Evolutionary conservation across 345 rosid species (phyloP).

Genomic region (Murraya koenigii): DNA sequence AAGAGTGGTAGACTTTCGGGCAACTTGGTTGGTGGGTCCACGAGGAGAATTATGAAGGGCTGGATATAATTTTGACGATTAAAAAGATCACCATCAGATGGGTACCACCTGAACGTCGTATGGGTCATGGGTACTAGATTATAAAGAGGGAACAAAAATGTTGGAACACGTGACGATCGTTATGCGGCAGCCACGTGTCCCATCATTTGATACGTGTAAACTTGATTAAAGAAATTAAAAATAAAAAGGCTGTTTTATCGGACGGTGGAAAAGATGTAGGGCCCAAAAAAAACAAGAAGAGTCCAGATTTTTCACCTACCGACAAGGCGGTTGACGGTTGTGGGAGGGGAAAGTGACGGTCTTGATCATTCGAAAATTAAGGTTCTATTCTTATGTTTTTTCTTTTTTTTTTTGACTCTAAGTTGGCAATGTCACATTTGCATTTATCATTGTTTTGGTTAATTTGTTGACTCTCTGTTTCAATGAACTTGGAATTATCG

Average conservation of each 20-base stretch:
- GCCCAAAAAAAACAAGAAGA: too few species aligned
- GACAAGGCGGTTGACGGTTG: background rate
- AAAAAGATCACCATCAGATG: background rate
- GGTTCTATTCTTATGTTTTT: too few species aligned
- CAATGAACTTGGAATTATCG: background rate
- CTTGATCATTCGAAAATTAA: background rate
- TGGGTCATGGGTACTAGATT: background rate
- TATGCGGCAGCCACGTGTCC: background rate
- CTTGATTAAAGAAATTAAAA: too few species aligned
- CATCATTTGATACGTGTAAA: constrained; percentile 10
- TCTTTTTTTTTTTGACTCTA: background rate
- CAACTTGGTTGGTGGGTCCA: constrained; percentile 8
- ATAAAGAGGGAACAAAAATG: background rate
- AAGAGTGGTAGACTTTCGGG: constrained; percentile 3
- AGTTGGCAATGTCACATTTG: background rate
- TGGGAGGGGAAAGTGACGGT: background rate
- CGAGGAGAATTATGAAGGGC: background rate
- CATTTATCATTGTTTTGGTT: background rate
- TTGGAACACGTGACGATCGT: background rate
- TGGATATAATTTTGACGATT: background rate
- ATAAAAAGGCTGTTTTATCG: background rate
- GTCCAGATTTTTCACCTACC: background rate
- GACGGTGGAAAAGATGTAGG: background rate
- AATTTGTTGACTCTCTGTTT: background rate
- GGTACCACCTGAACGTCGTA: constrained; percentile 15